A percentile compares a stretch with the other conserved stretches of the same genome.
These are phyloP conservation scores for Suhomyces coccinellae DNA, from an alignment of 1,139 yeast species.

Conservation along the genomic window DNA sequence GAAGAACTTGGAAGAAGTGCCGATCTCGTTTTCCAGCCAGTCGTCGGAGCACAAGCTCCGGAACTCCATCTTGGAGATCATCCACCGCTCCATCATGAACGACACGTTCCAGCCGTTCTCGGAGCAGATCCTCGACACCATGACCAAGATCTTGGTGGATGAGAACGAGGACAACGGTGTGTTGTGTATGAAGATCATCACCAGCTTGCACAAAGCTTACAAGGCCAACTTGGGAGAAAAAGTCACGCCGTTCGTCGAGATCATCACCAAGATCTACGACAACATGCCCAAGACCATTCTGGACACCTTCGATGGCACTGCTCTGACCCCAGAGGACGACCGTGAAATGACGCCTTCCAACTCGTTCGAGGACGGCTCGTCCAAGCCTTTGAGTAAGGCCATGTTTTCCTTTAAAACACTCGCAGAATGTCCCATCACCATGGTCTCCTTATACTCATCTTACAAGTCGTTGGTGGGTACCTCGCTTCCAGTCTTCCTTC, in stretches of 20 bases:
- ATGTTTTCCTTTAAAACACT: constrained; percentile 85
- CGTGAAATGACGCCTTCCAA: constrained; percentile 36
- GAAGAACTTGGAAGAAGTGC: constrained; percentile 61
- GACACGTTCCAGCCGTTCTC: constrained; percentile 80
- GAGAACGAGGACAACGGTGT: constrained; percentile 98
- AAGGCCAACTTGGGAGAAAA: constrained; percentile 66
- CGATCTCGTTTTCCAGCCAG: constrained; percentile 64
- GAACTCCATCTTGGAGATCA: constrained; percentile 71
- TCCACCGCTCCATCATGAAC: constrained; percentile 80
- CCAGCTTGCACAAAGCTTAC: constrained; percentile 86
- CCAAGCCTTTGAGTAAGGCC: constrained; percentile 53
- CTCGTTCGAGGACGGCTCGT: constrained; percentile 38
- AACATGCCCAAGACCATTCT: constrained; percentile 78
- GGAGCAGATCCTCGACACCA: constrained; percentile 56
- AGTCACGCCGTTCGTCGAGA: constrained; percentile 76
- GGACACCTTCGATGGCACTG: constrained; percentile 48
- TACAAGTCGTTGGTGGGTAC: constrained; percentile 75
- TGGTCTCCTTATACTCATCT: constrained; percentile 87
- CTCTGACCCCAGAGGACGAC: constrained; percentile 11
- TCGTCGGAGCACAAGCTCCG: constrained; percentile 75
- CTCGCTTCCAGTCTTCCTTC: constrained; percentile 75
- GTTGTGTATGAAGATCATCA: constrained; percentile 82
- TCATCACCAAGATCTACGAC: constrained; percentile 75
- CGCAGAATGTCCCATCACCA: constrained; percentile 95
- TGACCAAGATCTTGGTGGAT: constrained; percentile 58